Conservation (phyloP, 139 green algal species). For the Eudorina sp. region DNA sequence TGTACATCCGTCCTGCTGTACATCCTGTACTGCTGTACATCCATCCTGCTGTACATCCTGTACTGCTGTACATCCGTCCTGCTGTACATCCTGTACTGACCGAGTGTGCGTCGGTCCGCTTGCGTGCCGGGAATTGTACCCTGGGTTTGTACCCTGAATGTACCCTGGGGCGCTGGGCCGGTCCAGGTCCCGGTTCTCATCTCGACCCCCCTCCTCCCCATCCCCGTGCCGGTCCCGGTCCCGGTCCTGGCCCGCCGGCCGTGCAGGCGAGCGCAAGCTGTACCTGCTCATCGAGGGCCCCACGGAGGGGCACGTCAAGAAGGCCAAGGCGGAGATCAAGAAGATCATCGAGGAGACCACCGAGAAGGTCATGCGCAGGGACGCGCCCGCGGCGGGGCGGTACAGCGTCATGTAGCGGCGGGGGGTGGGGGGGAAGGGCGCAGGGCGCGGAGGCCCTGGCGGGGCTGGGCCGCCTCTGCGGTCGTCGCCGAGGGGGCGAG, state of each 20-base stretch:
- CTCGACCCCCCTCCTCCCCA: too few species aligned
- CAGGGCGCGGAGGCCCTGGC: neutral
- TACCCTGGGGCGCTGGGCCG: too few species aligned
- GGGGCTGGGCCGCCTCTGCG: neutral
- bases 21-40: too few species aligned
- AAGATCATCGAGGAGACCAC: slow-evolving; percentile 82
- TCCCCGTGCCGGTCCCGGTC: neutral
- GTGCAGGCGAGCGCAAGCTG: slow-evolving; percentile 92
- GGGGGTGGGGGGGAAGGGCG: neutral
- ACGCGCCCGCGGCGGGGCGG: slow-evolving; percentile 69
- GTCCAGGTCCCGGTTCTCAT: too few species aligned
- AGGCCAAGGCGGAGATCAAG: slow-evolving; percentile 83
- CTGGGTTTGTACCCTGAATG: too few species aligned
- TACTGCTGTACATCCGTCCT: too few species aligned
- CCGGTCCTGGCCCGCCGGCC: neutral
- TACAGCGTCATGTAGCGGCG: slow-evolving; percentile 58
- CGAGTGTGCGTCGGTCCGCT: too few species aligned
- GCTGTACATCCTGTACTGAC: too few species aligned
- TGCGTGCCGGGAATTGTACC: too few species aligned
- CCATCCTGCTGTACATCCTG: too few species aligned
- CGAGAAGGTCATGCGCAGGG: slow-evolving; percentile 88
- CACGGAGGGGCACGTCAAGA: slow-evolving; percentile 78
- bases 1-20: too few species aligned
- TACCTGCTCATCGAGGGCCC: slow-evolving; percentile 94
- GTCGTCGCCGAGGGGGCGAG: neutral